Percentiles rank a stretch among this genome's conserved stretches.
phyloP scores from a whole-genome alignment of 768 basidiomycete species.

The Tylopilus plumbeoviolaceoides region DNA sequence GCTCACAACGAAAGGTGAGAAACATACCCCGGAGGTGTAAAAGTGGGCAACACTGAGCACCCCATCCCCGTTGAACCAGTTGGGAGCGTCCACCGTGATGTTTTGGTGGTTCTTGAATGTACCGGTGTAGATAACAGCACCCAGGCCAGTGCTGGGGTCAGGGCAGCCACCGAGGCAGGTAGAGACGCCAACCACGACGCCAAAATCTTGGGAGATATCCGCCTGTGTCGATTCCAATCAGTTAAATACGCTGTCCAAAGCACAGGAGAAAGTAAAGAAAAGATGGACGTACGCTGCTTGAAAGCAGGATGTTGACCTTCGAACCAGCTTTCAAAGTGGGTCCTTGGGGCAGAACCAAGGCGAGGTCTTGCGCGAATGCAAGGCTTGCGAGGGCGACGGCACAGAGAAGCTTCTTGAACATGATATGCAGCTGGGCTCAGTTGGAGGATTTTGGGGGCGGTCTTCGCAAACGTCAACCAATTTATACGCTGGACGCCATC shows the following conservation, averaged over 20 bases:
- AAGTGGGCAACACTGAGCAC: not conserved
- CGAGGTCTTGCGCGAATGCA: conserved; percentile 30
- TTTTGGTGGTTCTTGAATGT: not conserved
- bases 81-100: conserved; percentile 1
- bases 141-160: not conserved
- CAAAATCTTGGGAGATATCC: not conserved
- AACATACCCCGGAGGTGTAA: conserved; percentile 4
- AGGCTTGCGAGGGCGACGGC: conserved; percentile 4
- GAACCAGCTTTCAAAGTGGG: conserved; percentile 32
- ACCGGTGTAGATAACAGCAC: not conserved
- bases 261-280: not conserved
- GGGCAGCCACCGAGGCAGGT: not conserved
- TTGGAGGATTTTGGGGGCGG: not conserved
- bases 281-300: conserved; percentile 34
- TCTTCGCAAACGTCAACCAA: not conserved
- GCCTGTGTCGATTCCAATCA: not conserved
- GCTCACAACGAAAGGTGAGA: not conserved
- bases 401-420: conserved; percentile 13
- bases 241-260: not conserved
- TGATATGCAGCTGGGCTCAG: not conserved
- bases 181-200: conserved; percentile 1
- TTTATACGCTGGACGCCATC: conserved; percentile 4
- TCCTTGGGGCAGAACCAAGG: conserved; percentile 36
- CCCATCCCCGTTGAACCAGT: not conserved
- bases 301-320: conserved; percentile 35